These are phyloP conservation scores for Claviceps africana DNA, from an alignment of 2,329 filamentous ascomycete species.

Conservation along the genomic window DNA sequence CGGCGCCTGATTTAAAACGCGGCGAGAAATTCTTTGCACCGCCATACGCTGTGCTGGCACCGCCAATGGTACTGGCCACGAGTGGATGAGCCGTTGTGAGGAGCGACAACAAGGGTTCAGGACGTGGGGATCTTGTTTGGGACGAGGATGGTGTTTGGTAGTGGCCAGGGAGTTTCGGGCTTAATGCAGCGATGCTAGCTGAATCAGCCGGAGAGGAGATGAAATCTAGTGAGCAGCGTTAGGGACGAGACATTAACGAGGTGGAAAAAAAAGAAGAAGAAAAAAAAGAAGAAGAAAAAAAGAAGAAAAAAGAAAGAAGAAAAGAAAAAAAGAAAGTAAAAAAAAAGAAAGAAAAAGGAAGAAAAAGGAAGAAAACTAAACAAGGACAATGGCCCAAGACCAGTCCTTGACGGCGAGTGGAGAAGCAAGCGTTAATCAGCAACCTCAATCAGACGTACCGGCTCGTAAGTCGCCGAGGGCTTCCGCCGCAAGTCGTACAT, in stretches of 20 bases:
- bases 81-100: constrained; percentile 80
- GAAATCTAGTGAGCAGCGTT: constrained; percentile 36
- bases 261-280: neutral
- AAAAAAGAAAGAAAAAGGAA: no score
- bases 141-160: constrained; percentile 3
- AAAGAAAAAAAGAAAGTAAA: no score
- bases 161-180: constrained; percentile 11
- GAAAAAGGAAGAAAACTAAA: no score
- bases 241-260: neutral
- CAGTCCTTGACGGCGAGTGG: neutral
- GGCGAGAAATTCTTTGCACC: constrained; percentile 84
- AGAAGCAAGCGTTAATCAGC: no score
- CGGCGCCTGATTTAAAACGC: constrained; percentile 73
- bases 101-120: constrained; percentile 72
- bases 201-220: constrained; percentile 46
- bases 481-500: constrained; percentile 58
- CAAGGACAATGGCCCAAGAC: neutral
- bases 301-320: no score
- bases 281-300: no score
- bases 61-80: constrained; percentile 71
- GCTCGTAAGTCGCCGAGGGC: constrained; percentile 56
- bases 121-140: constrained; percentile 30
- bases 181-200: constrained; percentile 27
- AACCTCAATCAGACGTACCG: constrained; percentile 33
- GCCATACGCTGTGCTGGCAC: constrained; percentile 73